Percentiles rank a stretch among this genome's conserved stretches.
Conservation (phyloP, 2,329 filamentous ascomycete genomes). For the Exserohilum rostratum region DNA sequence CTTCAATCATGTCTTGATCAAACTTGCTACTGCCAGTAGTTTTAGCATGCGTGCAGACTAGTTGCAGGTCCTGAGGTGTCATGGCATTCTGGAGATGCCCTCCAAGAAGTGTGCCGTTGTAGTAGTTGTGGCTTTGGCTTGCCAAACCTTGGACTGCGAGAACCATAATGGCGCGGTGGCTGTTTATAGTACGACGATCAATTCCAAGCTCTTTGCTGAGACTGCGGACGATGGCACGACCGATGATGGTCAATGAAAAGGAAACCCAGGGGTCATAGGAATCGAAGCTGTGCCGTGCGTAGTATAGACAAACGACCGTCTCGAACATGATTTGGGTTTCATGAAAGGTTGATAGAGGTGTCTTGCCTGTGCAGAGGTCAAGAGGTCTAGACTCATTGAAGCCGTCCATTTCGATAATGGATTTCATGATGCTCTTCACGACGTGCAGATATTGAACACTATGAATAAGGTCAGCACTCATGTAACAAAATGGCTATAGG, state of each 20-base stretch:
- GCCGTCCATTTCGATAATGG: background rate
- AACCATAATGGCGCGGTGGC: background rate
- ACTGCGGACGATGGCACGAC: background rate
- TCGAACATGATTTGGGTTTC: background rate
- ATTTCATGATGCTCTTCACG: background rate
- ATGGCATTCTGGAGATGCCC: background rate
- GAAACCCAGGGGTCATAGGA: background rate
- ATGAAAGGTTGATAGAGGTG: background rate
- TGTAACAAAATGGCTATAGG: background rate
- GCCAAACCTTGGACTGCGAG: background rate
- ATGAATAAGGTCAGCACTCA: background rate
- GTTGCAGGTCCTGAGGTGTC: background rate
- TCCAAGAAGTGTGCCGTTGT: background rate
- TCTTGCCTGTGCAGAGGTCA: background rate
- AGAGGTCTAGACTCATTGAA: background rate
- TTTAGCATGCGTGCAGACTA: background rate
- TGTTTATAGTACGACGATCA: background rate
- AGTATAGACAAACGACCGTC: background rate
- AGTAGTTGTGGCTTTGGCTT: background rate
- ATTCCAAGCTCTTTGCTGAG: background rate
- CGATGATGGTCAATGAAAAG: background rate
- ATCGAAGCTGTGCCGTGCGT: background rate
- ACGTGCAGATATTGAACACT: background rate
- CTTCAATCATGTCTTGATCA: too few species aligned
- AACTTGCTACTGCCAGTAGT: background rate